Evolutionary conservation across 768 basidiomycete genomes (phyloP), one percentile per base, ranked within the genome.

Genomic region (Trametes elegans): DNA sequence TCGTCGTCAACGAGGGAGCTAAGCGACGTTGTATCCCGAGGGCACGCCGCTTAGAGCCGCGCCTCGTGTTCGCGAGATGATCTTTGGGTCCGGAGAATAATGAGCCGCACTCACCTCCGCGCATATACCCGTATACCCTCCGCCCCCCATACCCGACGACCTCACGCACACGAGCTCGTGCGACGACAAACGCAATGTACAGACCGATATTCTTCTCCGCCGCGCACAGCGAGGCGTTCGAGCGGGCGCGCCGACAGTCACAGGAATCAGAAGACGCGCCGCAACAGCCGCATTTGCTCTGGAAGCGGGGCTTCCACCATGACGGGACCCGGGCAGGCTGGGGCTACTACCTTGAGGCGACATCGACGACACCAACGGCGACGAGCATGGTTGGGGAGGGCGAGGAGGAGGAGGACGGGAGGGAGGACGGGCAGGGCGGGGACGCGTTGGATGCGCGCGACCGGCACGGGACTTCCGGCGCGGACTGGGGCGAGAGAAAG

Each of bases 311-410:
- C 2, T 59, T 54, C 50, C 52, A 53, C 42, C 16, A 43, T 24
- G 49, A 55, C 28, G 52, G 53, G 36, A 41, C 32, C 19, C 53
- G 38, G 0, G 27, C 58, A 19, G 36, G 49, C 18, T 51, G 58
- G 52, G 58, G 62, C 10, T 62, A 57, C 55, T 62, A 62, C 45
- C 49, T 62, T 21, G 62, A 62, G 42, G 27, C 51, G 13, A 44
- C 44, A 19, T n/a, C 57, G 16, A 27, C 29, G 3, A 36, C 52
- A 14, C 32, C 44, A 39, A 29, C 40, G 28, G 16, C 47, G 43
- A 36, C 16, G 43, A 38, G 48, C 43, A 48, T n/a, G 16, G 43
- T 40, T 38, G 42, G 46, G 27, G 43, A 21, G 34, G 40, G 21
- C 14, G 49, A 38, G 34, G 38, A 27, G 16, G 50, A 53, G 18